Percentiles rank a stretch among this genome's conserved stretches.
These are phyloP conservation scores for Colletotrichum tamarilloi DNA, from an alignment of 2,329 filamentous ascomycete genomes.

Conservation along the genomic window DNA sequence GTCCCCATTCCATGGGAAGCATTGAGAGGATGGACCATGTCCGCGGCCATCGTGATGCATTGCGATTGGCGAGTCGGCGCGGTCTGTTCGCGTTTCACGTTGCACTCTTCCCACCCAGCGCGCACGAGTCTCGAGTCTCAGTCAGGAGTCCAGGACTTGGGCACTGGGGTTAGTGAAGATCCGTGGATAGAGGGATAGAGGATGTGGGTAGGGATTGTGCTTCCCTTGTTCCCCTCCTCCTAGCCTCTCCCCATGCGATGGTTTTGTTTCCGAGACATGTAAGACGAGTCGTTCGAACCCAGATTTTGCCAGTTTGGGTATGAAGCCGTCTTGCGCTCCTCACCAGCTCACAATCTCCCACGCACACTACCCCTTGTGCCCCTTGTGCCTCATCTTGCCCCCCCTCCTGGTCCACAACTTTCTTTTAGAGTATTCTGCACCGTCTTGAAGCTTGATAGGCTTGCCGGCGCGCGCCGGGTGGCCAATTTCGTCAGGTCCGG, in stretches of 20 bases:
- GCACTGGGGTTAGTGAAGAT: not conserved
- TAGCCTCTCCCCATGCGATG: not conserved
- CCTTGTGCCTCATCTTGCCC: not conserved
- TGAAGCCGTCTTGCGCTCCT: not conserved
- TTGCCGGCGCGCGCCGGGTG: too few species aligned
- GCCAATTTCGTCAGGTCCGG: not conserved
- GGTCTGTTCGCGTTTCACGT: constrained; percentile 14
- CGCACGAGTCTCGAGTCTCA: not conserved
- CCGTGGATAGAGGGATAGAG: not conserved
- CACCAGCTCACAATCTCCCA: too few species aligned
- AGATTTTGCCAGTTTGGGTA: not conserved
- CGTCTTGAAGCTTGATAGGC: not conserved
- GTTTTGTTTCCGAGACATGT: constrained; percentile 20
- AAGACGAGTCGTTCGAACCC: constrained; percentile 22
- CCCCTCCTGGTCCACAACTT: not conserved
- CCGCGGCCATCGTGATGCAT: not conserved
- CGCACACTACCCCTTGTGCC: not conserved
- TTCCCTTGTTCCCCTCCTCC: not conserved
- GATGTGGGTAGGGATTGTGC: not conserved
- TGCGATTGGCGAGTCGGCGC: not conserved
- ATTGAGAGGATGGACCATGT: not conserved
- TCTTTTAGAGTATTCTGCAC: not conserved
- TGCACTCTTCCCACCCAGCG: not conserved
- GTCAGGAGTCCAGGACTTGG: not conserved
- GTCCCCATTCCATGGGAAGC: not conserved